Conservation (phyloP, 768 basidiomycete species). For the Lentinula raphanica region DNA sequence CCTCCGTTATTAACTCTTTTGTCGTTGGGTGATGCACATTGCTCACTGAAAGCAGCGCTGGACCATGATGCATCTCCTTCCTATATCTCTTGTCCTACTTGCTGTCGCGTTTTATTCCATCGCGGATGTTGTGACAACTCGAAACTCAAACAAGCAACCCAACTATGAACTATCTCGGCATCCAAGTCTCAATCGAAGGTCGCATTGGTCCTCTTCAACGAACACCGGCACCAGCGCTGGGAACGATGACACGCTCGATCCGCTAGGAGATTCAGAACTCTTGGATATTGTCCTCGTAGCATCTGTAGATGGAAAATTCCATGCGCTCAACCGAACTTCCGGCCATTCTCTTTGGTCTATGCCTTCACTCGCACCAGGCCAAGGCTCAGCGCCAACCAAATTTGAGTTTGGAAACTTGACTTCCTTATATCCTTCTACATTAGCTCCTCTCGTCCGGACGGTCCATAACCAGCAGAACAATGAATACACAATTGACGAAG, state of each 20-base stretch:
- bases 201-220: background rate
- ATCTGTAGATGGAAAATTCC: slow-evolving; percentile 91
- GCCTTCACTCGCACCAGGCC: slow-evolving; percentile 49
- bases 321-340: slow-evolving; percentile 85
- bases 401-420: slow-evolving; percentile 1
- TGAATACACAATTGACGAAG: slow-evolving; percentile 30
- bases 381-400: slow-evolving; percentile 3
- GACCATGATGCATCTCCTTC: background rate
- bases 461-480: slow-evolving; percentile 54
- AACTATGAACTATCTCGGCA: background rate
- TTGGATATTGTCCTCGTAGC: slow-evolving; percentile 85
- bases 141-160: background rate
- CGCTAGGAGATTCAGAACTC: slow-evolving; percentile 46
- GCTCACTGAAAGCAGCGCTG: background rate
- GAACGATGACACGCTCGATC: background rate
- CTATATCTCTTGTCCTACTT: background rate
- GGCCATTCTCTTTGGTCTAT: slow-evolving; percentile 88
- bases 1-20: background rate
- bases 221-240: background rate
- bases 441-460: slow-evolving; percentile 73
- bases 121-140: background rate
- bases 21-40: background rate
- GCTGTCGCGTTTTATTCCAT: background rate
- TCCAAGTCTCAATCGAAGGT: background rate
- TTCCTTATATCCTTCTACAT: slow-evolving; percentile 35